Evolutionary conservation across 495 filamentous ascomycete species (phyloP).

Genomic region (Penicillium pulvis): DNA sequence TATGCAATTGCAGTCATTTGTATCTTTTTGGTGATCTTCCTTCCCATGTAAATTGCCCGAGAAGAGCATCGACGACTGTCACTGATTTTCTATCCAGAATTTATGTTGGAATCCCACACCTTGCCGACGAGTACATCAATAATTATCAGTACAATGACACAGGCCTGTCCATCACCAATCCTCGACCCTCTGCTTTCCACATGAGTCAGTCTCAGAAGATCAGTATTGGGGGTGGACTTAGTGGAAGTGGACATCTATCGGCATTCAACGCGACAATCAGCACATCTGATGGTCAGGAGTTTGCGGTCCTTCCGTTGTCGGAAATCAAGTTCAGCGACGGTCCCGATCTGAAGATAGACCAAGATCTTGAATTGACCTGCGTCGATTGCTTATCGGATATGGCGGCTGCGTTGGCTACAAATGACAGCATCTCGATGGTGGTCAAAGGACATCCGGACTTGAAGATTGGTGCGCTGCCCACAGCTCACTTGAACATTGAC

Average conservation of each 20-base stretch:
- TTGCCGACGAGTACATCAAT: slow-evolving; percentile 34
- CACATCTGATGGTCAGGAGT: slow-evolving; percentile 16
- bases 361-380: slow-evolving; percentile 32
- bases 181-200: slow-evolving; percentile 26
- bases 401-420: slow-evolving; percentile 24
- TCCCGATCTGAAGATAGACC: slow-evolving; percentile 26
- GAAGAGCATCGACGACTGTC: neutral
- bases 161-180: slow-evolving; percentile 29
- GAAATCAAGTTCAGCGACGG: slow-evolving; percentile 23
- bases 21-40: slow-evolving; percentile 24
- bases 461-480: slow-evolving; percentile 28
- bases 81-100: slow-evolving; percentile 2
- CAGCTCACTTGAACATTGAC: slow-evolving; percentile 32
- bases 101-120: slow-evolving; percentile 34
- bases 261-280: slow-evolving; percentile 31
- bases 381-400: slow-evolving; percentile 31
- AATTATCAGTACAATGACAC: slow-evolving; percentile 27
- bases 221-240: slow-evolving; percentile 27
- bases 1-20: slow-evolving; percentile 27
- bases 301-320: slow-evolving; percentile 28
- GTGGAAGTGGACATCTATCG: slow-evolving; percentile 29
- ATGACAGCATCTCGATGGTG: slow-evolving; percentile 26
- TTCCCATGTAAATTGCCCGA: slow-evolving; percentile 27
- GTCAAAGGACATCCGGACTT: slow-evolving; percentile 27
- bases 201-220: slow-evolving; percentile 24